These are phyloP conservation scores for Teratosphaeria epicoccoides DNA, from an alignment of 2,329 filamentous ascomycete species.

Conservation along the genomic window DNA sequence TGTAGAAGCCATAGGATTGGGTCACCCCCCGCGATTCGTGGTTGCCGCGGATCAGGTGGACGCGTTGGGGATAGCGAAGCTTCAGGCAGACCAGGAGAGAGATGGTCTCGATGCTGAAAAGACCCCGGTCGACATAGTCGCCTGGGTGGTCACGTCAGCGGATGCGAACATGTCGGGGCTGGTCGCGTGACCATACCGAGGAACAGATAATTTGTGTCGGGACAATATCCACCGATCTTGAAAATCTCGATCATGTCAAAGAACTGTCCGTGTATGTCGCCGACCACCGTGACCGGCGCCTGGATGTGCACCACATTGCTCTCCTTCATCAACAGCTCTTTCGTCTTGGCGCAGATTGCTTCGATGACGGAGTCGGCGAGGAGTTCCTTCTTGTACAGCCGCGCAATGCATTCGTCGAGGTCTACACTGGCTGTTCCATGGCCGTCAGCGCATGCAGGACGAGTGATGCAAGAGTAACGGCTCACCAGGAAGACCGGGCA, in stretches of 20 bases:
- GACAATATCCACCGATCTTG: conserved; percentile 92
- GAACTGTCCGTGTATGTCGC: conserved; percentile 98
- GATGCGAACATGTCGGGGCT: neutral
- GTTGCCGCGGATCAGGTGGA: conserved; percentile 93
- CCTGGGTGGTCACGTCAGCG: conserved; percentile 3
- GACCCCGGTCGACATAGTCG: conserved; percentile 84
- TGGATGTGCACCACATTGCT: conserved; percentile 98
- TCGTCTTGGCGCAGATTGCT: conserved; percentile 97
- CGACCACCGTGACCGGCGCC: conserved; percentile 91
- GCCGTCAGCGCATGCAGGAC: neutral
- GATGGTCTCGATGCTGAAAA: conserved; percentile 98
- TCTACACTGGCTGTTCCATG: conserved; percentile 69
- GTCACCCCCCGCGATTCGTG: conserved; percentile 96
- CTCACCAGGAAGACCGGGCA: conserved; percentile 43
- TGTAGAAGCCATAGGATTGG: conserved; percentile 98
- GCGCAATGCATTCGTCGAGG: conserved; percentile 94
- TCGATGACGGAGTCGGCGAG: conserved; percentile 96
- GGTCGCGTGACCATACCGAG: conserved; percentile 51
- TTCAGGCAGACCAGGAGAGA: conserved; percentile 95
- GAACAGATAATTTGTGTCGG: conserved; percentile 97
- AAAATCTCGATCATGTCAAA: conserved; percentile 99
- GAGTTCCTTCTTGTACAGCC: conserved; percentile 93
- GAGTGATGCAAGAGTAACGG: neutral
- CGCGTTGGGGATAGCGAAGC: conserved; percentile 87
- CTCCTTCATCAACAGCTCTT: conserved; percentile 98